Conservation (phyloP, 768 basidiomycete genomes). For the Kwoniella sp. region DNA sequence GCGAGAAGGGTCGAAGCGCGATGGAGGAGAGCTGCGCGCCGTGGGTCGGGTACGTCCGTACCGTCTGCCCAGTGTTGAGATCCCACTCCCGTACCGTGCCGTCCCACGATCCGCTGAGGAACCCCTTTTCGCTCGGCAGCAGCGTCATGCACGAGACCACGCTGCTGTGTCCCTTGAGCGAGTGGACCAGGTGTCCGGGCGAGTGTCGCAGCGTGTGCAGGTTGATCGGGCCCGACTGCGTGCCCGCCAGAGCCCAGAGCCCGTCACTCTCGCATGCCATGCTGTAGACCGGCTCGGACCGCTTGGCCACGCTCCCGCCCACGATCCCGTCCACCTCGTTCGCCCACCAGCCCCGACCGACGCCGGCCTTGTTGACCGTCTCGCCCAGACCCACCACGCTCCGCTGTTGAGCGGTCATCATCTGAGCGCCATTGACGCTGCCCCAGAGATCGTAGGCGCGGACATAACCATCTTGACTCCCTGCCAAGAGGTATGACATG, state of each 20-base stretch:
- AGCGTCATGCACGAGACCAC: constrained; percentile 82
- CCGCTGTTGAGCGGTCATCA: constrained; percentile 81
- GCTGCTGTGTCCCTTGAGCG: constrained; percentile 62
- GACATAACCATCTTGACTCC: constrained; percentile 89
- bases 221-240: constrained; percentile 85
- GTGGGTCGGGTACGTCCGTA: constrained; percentile 73
- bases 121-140: constrained; percentile 72
- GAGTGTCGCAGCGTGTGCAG: constrained; percentile 89
- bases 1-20: constrained; percentile 63
- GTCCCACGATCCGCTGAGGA: constrained; percentile 94
- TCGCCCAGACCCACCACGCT: constrained; percentile 87
- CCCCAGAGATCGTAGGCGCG: constrained; percentile 87
- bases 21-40: constrained; percentile 78
- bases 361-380: constrained; percentile 83
- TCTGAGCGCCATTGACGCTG: constrained; percentile 78
- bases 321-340: constrained; percentile 52
- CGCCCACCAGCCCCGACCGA: constrained; percentile 86
- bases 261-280: constrained; percentile 88
- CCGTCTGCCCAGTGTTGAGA: constrained; percentile 77
- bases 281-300: constrained; percentile 69
- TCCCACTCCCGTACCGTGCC: constrained; percentile 97
- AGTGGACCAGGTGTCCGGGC: constrained; percentile 71
- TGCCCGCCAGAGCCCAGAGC: constrained; percentile 84
- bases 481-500: constrained; percentile 82
- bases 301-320: constrained; percentile 13